Evolutionary conservation across 371 early-diverging fungal genomes (phyloP).

Genomic region (Mucor piriformis): DNA sequence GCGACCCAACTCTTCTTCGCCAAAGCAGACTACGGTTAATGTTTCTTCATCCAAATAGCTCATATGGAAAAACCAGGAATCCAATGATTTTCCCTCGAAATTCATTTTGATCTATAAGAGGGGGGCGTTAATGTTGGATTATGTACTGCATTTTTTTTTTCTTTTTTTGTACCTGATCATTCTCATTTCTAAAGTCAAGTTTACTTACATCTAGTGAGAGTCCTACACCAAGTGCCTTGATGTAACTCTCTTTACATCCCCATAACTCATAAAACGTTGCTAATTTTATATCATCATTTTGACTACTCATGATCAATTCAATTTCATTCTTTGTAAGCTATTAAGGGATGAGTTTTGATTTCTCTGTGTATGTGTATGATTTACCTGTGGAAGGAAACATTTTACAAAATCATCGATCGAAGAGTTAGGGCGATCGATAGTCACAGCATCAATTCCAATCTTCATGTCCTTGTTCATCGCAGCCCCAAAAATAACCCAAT

Average conservation of each 20-base stretch:
- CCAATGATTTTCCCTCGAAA: conserved; percentile 10
- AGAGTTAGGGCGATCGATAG: conserved; percentile 29
- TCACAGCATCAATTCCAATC: conserved; percentile 61
- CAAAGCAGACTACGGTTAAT: conserved; percentile 29
- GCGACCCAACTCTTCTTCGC: neutral
- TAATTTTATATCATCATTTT: conserved; percentile 23
- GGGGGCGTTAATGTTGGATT: neutral
- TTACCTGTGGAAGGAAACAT: conserved; percentile 43
- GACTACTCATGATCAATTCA: conserved; percentile 16
- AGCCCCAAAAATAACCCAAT: conserved; percentile 61
- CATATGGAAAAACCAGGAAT: conserved; percentile 26
- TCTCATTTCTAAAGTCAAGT: conserved; percentile 40
- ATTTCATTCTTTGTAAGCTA: conserved; percentile 44
- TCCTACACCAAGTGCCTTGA: conserved; percentile 65
- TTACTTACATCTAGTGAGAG: conserved; percentile 47
- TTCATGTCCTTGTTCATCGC: conserved; percentile 2
- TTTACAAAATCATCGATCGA: conserved; percentile 38
- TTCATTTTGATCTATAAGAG: conserved; percentile 14
- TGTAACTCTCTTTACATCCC: conserved; percentile 68
- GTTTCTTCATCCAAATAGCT: conserved; percentile 28
- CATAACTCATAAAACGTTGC: conserved; percentile 56
- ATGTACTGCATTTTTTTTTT: neutral
- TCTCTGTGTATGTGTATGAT: neutral
- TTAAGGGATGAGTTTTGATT: neutral
- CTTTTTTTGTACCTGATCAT: conserved; percentile 7